A percentile compares a stretch with the other conserved stretches of the same genome.
Evolutionary conservation across 2,329 filamentous ascomycete species (phyloP).

Genomic region (Penicillium sp.): DNA sequence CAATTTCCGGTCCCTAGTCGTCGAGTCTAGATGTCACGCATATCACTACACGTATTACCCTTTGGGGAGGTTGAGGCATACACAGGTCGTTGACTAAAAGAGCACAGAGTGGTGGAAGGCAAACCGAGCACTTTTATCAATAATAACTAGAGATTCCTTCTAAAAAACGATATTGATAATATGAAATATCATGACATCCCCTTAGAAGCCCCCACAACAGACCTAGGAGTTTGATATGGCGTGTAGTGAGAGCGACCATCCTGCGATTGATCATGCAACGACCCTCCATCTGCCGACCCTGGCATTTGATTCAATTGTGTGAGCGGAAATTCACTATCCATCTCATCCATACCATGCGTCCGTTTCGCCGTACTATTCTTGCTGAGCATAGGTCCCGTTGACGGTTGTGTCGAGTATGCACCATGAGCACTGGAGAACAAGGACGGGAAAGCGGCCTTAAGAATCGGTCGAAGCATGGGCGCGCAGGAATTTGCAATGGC

Average conservation of each 20-base stretch:
- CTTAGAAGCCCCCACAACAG: not conserved
- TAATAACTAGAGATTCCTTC: too few relatives aligned
- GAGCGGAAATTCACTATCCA: slow-evolving; percentile 14
- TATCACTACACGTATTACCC: too few relatives aligned
- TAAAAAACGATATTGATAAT: not conserved
- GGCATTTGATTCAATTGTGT: not conserved
- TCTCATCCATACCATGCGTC: slow-evolving; percentile 5
- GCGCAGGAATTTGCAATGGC: slow-evolving; percentile 24
- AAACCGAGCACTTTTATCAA: not conserved
- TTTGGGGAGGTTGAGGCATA: too few relatives aligned
- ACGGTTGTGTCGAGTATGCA: slow-evolving; percentile 5
- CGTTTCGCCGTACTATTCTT: slow-evolving; percentile 5
- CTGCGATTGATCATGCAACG: slow-evolving; percentile 9
- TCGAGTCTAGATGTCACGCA: too few relatives aligned
- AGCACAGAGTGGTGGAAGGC: not conserved
- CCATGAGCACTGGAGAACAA: slow-evolving; percentile 9
- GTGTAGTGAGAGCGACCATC: slow-evolving; percentile 5
- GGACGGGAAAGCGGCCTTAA: slow-evolving; percentile 16
- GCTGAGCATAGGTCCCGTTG: not conserved
- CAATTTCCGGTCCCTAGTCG: too few relatives aligned
- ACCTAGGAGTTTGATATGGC: not conserved
- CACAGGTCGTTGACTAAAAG: too few relatives aligned
- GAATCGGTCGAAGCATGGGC: slow-evolving; percentile 25
- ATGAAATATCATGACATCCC: not conserved
- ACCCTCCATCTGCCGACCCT: not conserved